Evolutionary conservation across 108 stramenopile species (phyloP).

Genomic region (Skeletonema grethae): DNA sequence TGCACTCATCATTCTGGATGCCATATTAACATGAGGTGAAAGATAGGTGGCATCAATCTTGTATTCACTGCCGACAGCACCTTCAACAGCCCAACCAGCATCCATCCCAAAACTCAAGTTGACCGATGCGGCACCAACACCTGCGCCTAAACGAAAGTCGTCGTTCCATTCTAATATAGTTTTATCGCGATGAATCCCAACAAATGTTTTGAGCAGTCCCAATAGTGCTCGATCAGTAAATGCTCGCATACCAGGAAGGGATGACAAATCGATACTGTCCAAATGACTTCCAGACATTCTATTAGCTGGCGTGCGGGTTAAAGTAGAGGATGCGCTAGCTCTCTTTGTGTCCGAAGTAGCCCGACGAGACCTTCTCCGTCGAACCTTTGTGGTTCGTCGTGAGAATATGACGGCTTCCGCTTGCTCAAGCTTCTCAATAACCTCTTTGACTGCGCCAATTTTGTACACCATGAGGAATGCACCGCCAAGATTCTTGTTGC

Average conservation of each 20-base stretch:
- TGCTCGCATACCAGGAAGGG: slow-evolving; percentile 73
- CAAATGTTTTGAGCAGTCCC: slow-evolving; percentile 83
- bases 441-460: slow-evolving; percentile 81
- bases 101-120: slow-evolving; percentile 93
- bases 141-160: slow-evolving; percentile 79
- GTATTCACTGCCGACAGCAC: slow-evolving; percentile 88
- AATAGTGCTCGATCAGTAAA: slow-evolving; percentile 85
- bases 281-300: slow-evolving; percentile 34
- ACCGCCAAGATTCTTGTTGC: slow-evolving; percentile 96
- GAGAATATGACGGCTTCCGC: slow-evolving; percentile 81
- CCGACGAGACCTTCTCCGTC: slow-evolving; percentile 20
- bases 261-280: slow-evolving; percentile 62
- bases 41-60: slow-evolving; percentile 98
- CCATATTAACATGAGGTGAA: slow-evolving; percentile 96
- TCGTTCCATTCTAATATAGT: slow-evolving; percentile 64
- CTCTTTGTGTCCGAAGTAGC: not conserved
- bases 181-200: slow-evolving; percentile 74
- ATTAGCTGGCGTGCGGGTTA: not conserved
- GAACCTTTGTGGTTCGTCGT: slow-evolving; percentile 22
- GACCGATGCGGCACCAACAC: slow-evolving; percentile 74
- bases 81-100: slow-evolving; percentile 96
- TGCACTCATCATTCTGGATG: slow-evolving; percentile 93
- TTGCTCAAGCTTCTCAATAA: slow-evolving; percentile 70
- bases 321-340: not conserved
- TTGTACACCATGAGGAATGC: slow-evolving; percentile 91